Percentiles rank a stretch among this genome's conserved stretches.
phyloP scores from a whole-genome alignment of 805 yeast species.

The Hanseniaspora lindneri region DNA sequence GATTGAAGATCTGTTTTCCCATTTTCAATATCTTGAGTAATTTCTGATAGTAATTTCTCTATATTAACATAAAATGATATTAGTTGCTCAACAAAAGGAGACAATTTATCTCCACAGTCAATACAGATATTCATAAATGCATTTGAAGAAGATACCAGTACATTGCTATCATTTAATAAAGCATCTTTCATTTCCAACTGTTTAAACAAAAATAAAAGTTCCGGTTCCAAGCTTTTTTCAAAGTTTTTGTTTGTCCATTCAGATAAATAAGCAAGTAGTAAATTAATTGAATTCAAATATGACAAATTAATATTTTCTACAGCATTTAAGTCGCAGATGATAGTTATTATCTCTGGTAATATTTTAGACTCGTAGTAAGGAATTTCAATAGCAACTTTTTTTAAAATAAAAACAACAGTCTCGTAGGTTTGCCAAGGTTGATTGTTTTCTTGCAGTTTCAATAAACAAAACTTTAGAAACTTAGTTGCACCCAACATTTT shows the following conservation, averaged over 20 bases:
- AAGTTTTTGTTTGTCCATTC: constrained; percentile 90
- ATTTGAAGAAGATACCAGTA: constrained; percentile 77
- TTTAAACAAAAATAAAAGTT: constrained; percentile 67
- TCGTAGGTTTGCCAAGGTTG: constrained; percentile 72
- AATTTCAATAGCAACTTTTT: constrained; percentile 92
- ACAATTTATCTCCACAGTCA: constrained; percentile 64
- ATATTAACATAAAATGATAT: constrained; percentile 45
- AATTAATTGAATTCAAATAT: constrained; percentile 63
- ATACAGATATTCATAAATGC: constrained; percentile 90
- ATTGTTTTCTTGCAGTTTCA: constrained; percentile 18
- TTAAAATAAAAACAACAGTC: constrained; percentile 76
- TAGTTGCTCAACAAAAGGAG: constrained; percentile 60
- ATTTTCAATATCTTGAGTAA: constrained; percentile 35
- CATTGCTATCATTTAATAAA: constrained; percentile 28
- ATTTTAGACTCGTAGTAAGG: constrained; percentile 50
- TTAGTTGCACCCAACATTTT: constrained; percentile 35
- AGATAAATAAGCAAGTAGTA: constrained; percentile 90
- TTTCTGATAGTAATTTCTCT: not conserved
- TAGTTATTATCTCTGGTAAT: constrained; percentile 49
- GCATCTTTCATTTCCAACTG: constrained; percentile 42
- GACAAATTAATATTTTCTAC: constrained; percentile 35
- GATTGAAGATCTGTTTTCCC: constrained; percentile 61
- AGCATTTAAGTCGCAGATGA: constrained; percentile 36
- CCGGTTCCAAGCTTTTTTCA: constrained; percentile 57
- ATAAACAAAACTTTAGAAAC: constrained; percentile 23